Base-by-base conservation (phyloP, 1,139 yeast species). In the Pichia sp. region DNA sequence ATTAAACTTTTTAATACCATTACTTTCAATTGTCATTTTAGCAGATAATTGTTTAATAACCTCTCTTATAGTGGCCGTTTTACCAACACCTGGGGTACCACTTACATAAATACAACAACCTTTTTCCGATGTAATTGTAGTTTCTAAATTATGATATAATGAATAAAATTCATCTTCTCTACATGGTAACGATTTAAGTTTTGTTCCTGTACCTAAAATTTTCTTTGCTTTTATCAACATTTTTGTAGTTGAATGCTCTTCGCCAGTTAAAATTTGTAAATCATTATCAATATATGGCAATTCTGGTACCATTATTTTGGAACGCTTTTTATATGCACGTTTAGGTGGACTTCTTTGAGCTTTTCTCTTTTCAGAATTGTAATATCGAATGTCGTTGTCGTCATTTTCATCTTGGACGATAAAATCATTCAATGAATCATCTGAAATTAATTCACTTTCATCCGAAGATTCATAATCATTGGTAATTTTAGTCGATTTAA, bases 21-120 rank as follows among this genome's bases (percentile, higher is more conserved):
- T 70, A 11, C 63, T 62, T 5, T 70, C 70, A 8, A 75, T 66
- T 52, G 63, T 47, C 65, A 64, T 29, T 59, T 62, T 52, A 70
- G 52, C 52, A 2, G 62, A 73, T 48, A 92, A 68, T 58, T 85
- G 89, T 31, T 77, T 74, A 41, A 94, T 76, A 0, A 86, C 97
- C 59, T 89, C 96, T 50, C 95, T 70, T 3, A 92, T 83, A 0
- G 97, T 92, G 6, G 95, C 95, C 0, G 99, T 92, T 64, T 92
- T 92, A 11, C 99, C 99, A 4, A 95, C 90, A 9, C 99, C 99
- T 0, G 99, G 98, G 0, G 97, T 89, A 2, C 99, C 99, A 66
- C 96, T 87, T 6, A 92, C 81, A 61, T 90, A 92, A 6, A 92
- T 69, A 59, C 96, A 87, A 26, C 92, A 78, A 0, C 98, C 97